Percentiles rank a stretch among this genome's conserved stretches.
These are phyloP conservation scores for Penicillium digitatum DNA, from an alignment of 2,329 filamentous ascomycete genomes.

Conservation along the genomic window DNA sequence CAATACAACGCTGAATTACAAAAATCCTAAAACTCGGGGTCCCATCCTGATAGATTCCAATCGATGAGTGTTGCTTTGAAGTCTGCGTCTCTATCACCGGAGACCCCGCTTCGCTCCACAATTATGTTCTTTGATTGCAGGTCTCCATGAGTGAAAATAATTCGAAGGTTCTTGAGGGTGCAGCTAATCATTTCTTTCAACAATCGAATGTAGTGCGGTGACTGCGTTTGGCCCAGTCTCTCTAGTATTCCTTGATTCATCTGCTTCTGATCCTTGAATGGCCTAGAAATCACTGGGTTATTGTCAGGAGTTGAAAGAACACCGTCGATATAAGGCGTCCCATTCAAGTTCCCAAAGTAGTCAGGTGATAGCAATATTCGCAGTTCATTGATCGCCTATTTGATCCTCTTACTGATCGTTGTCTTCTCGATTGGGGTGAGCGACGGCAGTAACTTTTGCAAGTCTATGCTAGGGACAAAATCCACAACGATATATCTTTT, in stretches of 20 bases:
- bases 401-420: constrained; percentile 9
- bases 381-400: constrained; percentile 8
- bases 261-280: constrained; percentile 14
- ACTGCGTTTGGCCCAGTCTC: constrained; percentile 11
- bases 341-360: constrained; percentile 16
- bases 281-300: constrained; percentile 13
- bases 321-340: constrained; percentile 15
- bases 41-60: no score
- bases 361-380: constrained; percentile 12
- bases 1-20: no score
- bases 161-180: constrained; percentile 7
- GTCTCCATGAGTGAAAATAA: constrained; percentile 4
- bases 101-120: not conserved
- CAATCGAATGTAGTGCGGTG: constrained; percentile 14
- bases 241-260: constrained; percentile 13
- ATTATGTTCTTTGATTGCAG: not conserved
- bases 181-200: constrained; percentile 11
- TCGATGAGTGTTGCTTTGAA: no score
- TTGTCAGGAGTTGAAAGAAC: constrained; percentile 14
- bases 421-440: constrained; percentile 6
- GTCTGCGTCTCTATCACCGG: not conserved
- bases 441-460: constrained; percentile 13
- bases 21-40: no score
- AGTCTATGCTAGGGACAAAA: constrained; percentile 11
- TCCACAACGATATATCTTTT: constrained; percentile 20